These are phyloP conservation scores for Exserohilum turcica DNA, from an alignment of 2,329 filamentous ascomycete genomes.

Conservation along the genomic window DNA sequence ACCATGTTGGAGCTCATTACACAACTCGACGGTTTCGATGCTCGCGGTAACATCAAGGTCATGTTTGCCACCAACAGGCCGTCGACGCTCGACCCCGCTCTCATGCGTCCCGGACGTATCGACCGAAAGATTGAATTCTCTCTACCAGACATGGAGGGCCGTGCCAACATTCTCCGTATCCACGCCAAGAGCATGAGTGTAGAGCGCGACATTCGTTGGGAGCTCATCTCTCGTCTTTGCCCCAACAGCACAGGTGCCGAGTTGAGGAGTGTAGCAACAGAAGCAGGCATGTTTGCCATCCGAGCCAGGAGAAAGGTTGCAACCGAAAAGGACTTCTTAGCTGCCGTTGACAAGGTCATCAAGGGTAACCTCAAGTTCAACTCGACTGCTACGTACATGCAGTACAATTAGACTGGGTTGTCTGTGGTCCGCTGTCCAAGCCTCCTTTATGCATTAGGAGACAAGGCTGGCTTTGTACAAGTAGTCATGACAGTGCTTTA, in stretches of 20 bases:
- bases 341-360: slow-evolving; percentile 98
- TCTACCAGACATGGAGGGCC: slow-evolving; percentile 92
- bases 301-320: slow-evolving; percentile 94
- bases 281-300: slow-evolving; percentile 98
- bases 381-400: slow-evolving; percentile 96
- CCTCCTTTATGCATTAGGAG: not conserved
- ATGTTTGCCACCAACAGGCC: slow-evolving; percentile 99
- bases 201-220: slow-evolving; percentile 98
- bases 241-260: slow-evolving; percentile 97
- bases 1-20: slow-evolving; percentile 99
- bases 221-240: slow-evolving; percentile 94
- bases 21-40: slow-evolving; percentile 94
- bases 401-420: slow-evolving; percentile 79
- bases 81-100: slow-evolving; percentile 91
- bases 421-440: not conserved
- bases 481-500: slow-evolving; percentile 6
- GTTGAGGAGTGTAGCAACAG: slow-evolving; percentile 92
- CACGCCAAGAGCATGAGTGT: slow-evolving; percentile 99
- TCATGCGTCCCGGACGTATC: slow-evolving; percentile 97
- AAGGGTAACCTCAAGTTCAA: slow-evolving; percentile 99
- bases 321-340: slow-evolving; percentile 97
- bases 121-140: slow-evolving; percentile 99
- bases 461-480: slow-evolving; percentile 3
- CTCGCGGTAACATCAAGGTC: slow-evolving; percentile 97
- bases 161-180: slow-evolving; percentile 96